Evolutionary conservation across 306 rosid species (phyloP).

Genomic region (Dryas octopetala): DNA sequence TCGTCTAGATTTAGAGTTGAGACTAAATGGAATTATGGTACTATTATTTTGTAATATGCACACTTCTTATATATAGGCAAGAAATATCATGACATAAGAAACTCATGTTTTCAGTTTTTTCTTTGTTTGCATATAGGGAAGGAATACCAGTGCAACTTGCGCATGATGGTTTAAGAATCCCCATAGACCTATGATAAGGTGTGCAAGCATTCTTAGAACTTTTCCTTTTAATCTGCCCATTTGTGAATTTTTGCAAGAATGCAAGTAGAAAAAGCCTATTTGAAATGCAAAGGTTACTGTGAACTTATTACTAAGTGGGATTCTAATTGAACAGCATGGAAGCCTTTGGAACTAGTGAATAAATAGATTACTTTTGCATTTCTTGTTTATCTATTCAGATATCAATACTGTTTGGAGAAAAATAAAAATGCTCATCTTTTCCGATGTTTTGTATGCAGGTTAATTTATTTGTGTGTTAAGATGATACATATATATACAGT

Average conservation of each 20-base stretch:
- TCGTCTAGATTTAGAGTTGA: background rate
- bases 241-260: background rate
- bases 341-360: background rate
- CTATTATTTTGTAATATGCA: slow-evolving; percentile 5
- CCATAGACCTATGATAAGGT: slow-evolving; percentile 65
- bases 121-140: slow-evolving; percentile 60
- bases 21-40: slow-evolving; percentile 13
- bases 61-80: slow-evolving; percentile 29
- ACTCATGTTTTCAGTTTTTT: slow-evolving; percentile 23
- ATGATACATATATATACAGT: slow-evolving; percentile 7
- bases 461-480: background rate
- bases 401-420: background rate
- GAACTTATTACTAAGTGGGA: background rate
- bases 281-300: background rate
- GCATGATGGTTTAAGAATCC: slow-evolving; percentile 86
- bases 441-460: slow-evolving; percentile 25
- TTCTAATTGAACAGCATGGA: background rate
- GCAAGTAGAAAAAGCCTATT: background rate
- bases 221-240: background rate
- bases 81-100: slow-evolving; percentile 24
- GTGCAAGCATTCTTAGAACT: slow-evolving; percentile 24
- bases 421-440: background rate
- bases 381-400: background rate
- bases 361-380: background rate
- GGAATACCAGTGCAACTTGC: slow-evolving; percentile 96